Evolutionary conservation across 805 yeast species (phyloP).

Genomic region (Wickerhamiella hasegawae): DNA sequence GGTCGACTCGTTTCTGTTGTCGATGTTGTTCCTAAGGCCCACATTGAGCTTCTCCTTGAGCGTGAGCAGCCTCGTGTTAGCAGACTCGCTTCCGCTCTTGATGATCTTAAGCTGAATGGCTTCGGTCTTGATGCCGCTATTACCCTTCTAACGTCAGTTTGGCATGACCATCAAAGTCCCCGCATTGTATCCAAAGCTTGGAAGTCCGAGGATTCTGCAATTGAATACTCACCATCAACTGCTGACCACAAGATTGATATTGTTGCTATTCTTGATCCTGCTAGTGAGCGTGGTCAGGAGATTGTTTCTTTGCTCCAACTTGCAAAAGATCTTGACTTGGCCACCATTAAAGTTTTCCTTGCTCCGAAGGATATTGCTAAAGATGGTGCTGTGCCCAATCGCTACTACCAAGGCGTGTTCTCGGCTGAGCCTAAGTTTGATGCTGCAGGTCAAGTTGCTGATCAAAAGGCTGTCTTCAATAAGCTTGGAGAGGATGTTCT

Average conservation of each 20-base stretch:
- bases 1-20: slow-evolving; percentile 8
- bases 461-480: slow-evolving; percentile 24
- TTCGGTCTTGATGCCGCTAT: too few relatives aligned
- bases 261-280: slow-evolving; percentile 53
- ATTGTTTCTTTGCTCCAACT: slow-evolving; percentile 29
- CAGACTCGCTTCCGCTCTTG: too few relatives aligned
- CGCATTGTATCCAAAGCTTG: too few relatives aligned
- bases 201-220: too few relatives aligned
- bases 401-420: slow-evolving; percentile 8
- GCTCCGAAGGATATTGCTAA: slow-evolving; percentile 32
- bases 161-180: too few relatives aligned
- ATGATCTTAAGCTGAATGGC: too few relatives aligned
- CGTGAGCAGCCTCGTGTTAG: slow-evolving; percentile 10
- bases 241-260: background rate
- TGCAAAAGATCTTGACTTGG: slow-evolving; percentile 23
- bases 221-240: background rate
- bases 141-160: too few relatives aligned
- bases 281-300: slow-evolving; percentile 51
- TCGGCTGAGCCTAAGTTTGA: slow-evolving; percentile 22
- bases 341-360: slow-evolving; percentile 35
- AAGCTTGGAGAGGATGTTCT: slow-evolving; percentile 37
- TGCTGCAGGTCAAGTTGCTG: slow-evolving; percentile 16
- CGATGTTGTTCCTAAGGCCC: too few relatives aligned
- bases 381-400: slow-evolving; percentile 8
- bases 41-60: too few relatives aligned